Evolutionary conservation across 2,329 filamentous ascomycete species (phyloP), one percentile per base, ranked within the genome.

Genomic region (Cladosporium sp.): DNA sequence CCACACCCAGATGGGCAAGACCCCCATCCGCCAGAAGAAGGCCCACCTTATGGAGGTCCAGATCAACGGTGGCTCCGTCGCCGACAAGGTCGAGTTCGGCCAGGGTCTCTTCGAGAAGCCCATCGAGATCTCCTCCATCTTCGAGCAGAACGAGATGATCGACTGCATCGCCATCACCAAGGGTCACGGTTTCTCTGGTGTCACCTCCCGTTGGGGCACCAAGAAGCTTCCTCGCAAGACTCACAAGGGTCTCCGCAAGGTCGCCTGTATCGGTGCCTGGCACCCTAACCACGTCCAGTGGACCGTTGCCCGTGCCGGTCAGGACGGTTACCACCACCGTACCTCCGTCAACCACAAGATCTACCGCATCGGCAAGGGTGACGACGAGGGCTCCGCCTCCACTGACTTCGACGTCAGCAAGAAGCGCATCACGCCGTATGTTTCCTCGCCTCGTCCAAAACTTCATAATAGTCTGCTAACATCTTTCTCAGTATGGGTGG

Each of bases 221-320:
- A 98, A 96, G 88, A 98, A 97, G 89, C 89, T 98, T 70, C 93
- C 93, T 66, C 89, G 93, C 74, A 98, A 98, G 90, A 98, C 93
- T 58, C 93, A 98, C 88, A 98, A 98, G 86, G 93, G 93, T 95
- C 90, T 98, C 72, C 86, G 93, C 72, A 98, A 98, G 88, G 92
- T 98, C 68, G 93, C 93, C 72, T 98, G 93, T 95, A 98, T 98
- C 76, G 93, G 93, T 88, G 93, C 93, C 68, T 98, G 93, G 93
- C 93, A 98, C 83, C 93, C 93, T 72, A 90, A 88, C 77, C 93
- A 98, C 89, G 93, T 98, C 77, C 93, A 98, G 82, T 98, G 93
- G 93, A 98, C 93, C 74, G 93, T 98, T 80, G 93, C 92, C 73
- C 93, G 93, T 87, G 93, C 93, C 62, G 93, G 93, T 95, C 93